Percentiles rank a stretch among this genome's conserved stretches.
These are phyloP conservation scores for Pachysandra terminalis DNA, from an alignment of 164 flowering plant genomes.

Conservation along the genomic window DNA sequence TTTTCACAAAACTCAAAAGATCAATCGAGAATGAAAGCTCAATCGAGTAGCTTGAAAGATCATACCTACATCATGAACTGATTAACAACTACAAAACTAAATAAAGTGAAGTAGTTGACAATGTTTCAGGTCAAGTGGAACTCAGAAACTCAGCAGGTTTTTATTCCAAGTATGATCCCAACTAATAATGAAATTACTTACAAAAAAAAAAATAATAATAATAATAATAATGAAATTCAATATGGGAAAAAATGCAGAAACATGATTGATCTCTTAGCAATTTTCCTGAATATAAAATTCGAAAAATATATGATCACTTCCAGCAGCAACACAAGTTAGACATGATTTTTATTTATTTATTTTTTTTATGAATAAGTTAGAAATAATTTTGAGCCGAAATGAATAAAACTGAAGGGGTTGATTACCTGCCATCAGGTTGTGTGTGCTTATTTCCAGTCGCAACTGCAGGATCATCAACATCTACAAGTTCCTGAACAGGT, in stretches of 20 bases:
- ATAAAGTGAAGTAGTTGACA: background rate
- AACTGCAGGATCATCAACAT: slow-evolving; percentile 55
- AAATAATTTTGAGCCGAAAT: background rate
- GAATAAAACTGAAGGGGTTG: background rate
- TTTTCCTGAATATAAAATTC: background rate
- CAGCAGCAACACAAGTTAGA: too few species aligned
- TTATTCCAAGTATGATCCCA: background rate
- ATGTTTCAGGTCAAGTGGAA: too few species aligned
- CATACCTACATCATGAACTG: too few species aligned
- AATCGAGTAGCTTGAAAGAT: background rate
- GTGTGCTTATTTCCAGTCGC: slow-evolving; percentile 39
- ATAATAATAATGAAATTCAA: too few species aligned
- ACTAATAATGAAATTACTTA: too few species aligned
- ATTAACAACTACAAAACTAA: too few species aligned
- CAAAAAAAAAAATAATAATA: too few species aligned
- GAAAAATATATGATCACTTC: background rate
- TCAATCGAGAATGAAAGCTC: too few species aligned
- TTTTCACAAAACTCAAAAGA: background rate
- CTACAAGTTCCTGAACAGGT: slow-evolving; percentile 45
- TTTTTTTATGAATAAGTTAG: too few species aligned
- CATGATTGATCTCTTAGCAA: background rate
- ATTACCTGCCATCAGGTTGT: slow-evolving; percentile 47
- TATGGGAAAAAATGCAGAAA: background rate
- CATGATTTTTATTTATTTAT: too few species aligned
- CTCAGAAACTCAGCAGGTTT: too few species aligned